Evolutionary conservation across 768 basidiomycete species (phyloP), one percentile per base, ranked within the genome.

Genomic region (Tremella yokohamensis): DNA sequence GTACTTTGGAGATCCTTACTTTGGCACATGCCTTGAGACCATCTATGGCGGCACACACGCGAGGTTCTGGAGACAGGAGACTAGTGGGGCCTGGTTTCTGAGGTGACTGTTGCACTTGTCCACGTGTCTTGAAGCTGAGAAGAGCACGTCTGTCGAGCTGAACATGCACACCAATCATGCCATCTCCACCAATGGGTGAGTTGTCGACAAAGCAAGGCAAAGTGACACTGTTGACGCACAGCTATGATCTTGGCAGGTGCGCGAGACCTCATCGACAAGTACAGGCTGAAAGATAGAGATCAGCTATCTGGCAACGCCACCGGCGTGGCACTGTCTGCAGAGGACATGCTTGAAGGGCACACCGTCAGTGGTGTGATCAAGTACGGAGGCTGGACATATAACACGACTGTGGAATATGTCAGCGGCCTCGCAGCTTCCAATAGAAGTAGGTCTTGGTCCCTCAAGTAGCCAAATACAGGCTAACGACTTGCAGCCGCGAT

Each of bases 1-100:
- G 40, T 66, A 66, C 40, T 64, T 61, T 34, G 38, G 52, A 8
- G 55, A 66, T 45, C 54, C 37, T 18, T 60, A 40, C 18, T 25
- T 66, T 1, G 64, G 64, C 2, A 59, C 57, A 7, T 66, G 64
- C 29, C 37, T 62, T 3, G 64, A 66, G 48, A 54, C 44, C 18
- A 57, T 66, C n/a, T 60, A 57, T 51, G 64, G 64, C 19, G 64
- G 64, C 16, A 51, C 62, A 9, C 64, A 66, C 26, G 40, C 62
- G 12, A 59, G 64, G 45, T 38, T 66, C 3, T 66, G 44, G 20
- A 55, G 54, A 24, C 64, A 66, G 40, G 45, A 52, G 15, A 66
- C 57, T 8, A 66, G 57, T 47, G 58, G 64, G 12, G 64, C 64
- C 16, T 66, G 52, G n/a, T 66, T 66, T 26, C 39, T 62, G 4